Conservation (phyloP, 208 protist species). For the Acanthamoeba comandoni region DNA sequence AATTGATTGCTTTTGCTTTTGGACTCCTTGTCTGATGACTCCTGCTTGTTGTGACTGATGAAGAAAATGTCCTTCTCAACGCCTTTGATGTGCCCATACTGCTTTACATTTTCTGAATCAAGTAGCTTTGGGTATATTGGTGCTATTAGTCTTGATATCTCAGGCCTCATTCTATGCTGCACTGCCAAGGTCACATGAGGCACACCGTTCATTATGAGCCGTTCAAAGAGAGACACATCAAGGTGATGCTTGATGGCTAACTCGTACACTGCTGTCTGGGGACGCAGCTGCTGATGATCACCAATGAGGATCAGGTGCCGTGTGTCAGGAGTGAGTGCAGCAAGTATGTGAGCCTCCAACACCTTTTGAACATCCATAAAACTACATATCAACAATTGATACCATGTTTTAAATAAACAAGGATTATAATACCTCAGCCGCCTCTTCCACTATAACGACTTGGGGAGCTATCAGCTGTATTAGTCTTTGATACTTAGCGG, state of each 20-base stretch:
- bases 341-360: conserved; percentile 82
- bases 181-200: conserved; percentile 47
- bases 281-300: conserved; percentile 85
- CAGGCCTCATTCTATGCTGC: conserved; percentile 85
- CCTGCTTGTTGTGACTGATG: conserved; percentile 72
- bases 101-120: neutral
- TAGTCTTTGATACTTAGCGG: conserved; percentile 77
- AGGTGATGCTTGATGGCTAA: conserved; percentile 76
- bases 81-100: conserved; percentile 42
- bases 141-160: conserved; percentile 81
- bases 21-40: conserved; percentile 40
- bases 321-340: conserved; percentile 60
- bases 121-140: conserved; percentile 81
- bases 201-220: conserved; percentile 78
- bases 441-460: conserved; percentile 85
- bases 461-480: conserved; percentile 72
- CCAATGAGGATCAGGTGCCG: conserved; percentile 86
- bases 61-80: conserved; percentile 77
- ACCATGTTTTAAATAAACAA: neutral
- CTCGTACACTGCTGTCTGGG: conserved; percentile 70
- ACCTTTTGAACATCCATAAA: conserved; percentile 72
- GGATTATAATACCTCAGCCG: conserved; percentile 81
- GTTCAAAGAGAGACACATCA: conserved; percentile 84
- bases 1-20: conserved; percentile 74
- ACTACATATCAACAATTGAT: neutral